Evolutionary conservation across 176 grass and related monocot species (phyloP).

Genomic region (Calamus simplicifolius): DNA sequence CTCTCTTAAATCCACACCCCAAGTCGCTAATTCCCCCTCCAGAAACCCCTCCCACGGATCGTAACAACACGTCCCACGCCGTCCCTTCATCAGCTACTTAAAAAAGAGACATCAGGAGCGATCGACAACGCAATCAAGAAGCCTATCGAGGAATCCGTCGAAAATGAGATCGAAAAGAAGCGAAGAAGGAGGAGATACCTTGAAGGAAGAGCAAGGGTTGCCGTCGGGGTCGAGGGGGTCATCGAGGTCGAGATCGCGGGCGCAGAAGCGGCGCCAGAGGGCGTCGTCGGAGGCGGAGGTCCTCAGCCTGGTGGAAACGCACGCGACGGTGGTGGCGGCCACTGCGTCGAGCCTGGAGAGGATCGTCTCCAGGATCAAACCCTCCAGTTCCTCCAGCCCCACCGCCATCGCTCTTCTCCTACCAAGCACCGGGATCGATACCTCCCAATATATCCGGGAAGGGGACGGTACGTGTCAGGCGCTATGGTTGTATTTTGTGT

Average conservation of each 20-base stretch:
- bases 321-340: slow-evolving; percentile 44
- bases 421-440: too few relatives aligned
- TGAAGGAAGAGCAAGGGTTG: slow-evolving; percentile 51
- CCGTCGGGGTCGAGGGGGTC: slow-evolving; percentile 55
- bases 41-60: too few relatives aligned
- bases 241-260: slow-evolving; percentile 39
- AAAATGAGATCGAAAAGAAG: not conserved
- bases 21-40: too few relatives aligned
- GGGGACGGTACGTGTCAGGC: too few relatives aligned
- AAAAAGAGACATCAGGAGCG: too few relatives aligned
- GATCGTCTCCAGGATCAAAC: slow-evolving; percentile 55
- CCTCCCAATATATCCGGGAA: too few relatives aligned
- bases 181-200: slow-evolving; percentile 22
- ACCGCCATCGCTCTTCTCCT: not conserved
- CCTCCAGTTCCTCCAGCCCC: slow-evolving; percentile 45
- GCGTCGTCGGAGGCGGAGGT: slow-evolving; percentile 37
- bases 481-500: too few relatives aligned
- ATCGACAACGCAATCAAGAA: too few relatives aligned
- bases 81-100: too few relatives aligned
- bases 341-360: slow-evolving; percentile 40
- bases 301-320: slow-evolving; percentile 52
- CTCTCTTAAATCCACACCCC: too few relatives aligned
- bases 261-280: slow-evolving; percentile 69
- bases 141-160: too few relatives aligned
- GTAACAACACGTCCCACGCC: too few relatives aligned